Percentiles rank a stretch among this genome's conserved stretches.
phyloP scores from a whole-genome alignment of 148 eudicot genomes.

The Rhododendron simsii region DNA sequence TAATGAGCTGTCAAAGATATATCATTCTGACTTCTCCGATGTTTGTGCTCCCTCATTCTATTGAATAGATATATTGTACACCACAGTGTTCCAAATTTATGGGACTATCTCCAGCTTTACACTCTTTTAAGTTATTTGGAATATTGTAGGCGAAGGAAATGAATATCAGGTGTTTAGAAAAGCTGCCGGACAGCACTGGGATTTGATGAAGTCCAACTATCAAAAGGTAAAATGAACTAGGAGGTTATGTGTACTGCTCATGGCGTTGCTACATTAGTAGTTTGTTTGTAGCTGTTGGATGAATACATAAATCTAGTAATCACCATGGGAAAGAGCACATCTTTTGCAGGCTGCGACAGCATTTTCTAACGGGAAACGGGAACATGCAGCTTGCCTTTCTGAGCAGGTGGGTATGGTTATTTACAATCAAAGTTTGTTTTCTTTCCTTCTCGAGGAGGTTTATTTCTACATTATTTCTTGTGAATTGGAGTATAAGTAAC shows the following conservation, averaged over 20 bases:
- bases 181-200: conserved; percentile 66
- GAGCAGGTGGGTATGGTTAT: conserved; percentile 49
- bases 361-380: conserved; percentile 66
- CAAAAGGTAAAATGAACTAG: conserved; percentile 50
- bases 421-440: not conserved
- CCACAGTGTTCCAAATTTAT: not conserved
- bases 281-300: not conserved
- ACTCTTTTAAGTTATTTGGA: not conserved
- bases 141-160: conserved; percentile 62
- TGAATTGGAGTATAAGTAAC: not conserved
- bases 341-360: conserved; percentile 82
- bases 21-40: not conserved
- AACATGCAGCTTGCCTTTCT: conserved; percentile 74
- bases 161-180: conserved; percentile 64
- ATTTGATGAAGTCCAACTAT: conserved; percentile 62
- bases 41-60: not conserved
- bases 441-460: not conserved
- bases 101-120: conserved; percentile 1
- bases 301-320: not conserved
- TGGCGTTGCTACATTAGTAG: too few species aligned
- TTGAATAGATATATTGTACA: not conserved
- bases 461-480: not conserved
- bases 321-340: conserved; percentile 3
- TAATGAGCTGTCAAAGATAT: not conserved
- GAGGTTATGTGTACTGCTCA: not conserved